These are phyloP conservation scores for Bolboschoenoplectus hybrid DNA, from an alignment of 202 grass and related monocot species.

Conservation along the genomic window DNA sequence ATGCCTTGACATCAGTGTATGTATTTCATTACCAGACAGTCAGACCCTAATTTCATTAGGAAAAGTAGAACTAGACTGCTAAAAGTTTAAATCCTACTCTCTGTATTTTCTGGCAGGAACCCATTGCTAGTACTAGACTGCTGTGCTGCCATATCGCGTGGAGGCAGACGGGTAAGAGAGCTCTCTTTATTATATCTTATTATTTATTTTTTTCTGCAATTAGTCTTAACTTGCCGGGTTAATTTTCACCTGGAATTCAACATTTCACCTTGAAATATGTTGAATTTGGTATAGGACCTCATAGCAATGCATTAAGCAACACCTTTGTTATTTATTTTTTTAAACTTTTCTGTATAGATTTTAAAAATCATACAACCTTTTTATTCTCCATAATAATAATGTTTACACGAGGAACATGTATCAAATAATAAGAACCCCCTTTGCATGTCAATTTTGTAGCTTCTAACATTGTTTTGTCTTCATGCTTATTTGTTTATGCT, in stretches of 20 bases:
- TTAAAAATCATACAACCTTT: background rate
- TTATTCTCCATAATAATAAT: background rate
- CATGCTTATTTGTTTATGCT: slow-evolving; percentile 33
- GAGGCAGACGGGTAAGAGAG: slow-evolving; percentile 64
- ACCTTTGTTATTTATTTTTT: background rate
- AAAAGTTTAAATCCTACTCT: background rate
- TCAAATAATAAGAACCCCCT: background rate
- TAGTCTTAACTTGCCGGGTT: background rate
- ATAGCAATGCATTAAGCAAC: background rate
- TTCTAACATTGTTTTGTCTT: background rate
- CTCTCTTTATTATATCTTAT: background rate
- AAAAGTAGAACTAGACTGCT: slow-evolving; percentile 24
- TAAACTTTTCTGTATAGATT: background rate
- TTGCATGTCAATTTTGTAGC: background rate
- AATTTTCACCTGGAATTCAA: background rate
- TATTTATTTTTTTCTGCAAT: background rate
- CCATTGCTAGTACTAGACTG: slow-evolving; percentile 84
- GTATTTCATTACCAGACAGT: slow-evolving; percentile 2
- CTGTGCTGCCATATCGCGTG: slow-evolving; percentile 64
- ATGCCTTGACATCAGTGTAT: slow-evolving; percentile 38
- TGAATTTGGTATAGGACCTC: background rate
- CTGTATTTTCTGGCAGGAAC: slow-evolving; percentile 50
- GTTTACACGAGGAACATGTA: background rate
- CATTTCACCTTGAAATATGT: slow-evolving; percentile 2
- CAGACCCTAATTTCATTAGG: slow-evolving; percentile 4